Conservation (phyloP, 164 flowering plant species). For the Vitis amurensis region DNA sequence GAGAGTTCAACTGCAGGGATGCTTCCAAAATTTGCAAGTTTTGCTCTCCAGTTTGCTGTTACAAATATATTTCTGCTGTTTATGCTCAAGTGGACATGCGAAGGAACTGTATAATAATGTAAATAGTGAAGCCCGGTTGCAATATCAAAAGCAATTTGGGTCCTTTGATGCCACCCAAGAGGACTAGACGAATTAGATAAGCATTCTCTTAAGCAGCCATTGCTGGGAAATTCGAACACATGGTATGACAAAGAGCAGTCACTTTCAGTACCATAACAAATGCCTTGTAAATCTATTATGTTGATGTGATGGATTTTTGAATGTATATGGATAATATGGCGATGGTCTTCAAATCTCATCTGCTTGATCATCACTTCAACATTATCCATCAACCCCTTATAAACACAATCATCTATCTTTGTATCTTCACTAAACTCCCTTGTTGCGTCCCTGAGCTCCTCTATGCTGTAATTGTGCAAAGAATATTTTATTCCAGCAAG, state of each 20-base stretch:
- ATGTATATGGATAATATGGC: no score
- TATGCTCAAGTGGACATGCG: constrained; percentile 14
- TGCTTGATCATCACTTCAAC: no score
- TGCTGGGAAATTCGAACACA: constrained; percentile 21
- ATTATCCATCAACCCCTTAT: no score
- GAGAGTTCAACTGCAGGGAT: background rate
- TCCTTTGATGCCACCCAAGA: constrained; percentile 16
- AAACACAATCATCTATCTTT: no score
- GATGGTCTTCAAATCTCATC: no score
- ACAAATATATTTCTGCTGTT: constrained; percentile 21
- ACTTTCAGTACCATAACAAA: constrained; percentile 16
- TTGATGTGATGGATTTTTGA: background rate
- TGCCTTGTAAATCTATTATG: constrained; percentile 18
- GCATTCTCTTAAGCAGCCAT: constrained; percentile 23
- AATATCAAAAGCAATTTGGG: constrained; percentile 27
- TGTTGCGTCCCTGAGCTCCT: no score
- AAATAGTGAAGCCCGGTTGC: constrained; percentile 26
- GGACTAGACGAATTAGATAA: constrained; percentile 3
- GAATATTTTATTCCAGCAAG: no score
- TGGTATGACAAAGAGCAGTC: constrained; percentile 15
- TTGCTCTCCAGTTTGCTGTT: background rate
- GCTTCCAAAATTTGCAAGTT: constrained; percentile 12
- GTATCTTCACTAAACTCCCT: no score
- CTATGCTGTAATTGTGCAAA: no score
- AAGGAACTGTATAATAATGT: constrained; percentile 19